phyloP scores from a whole-genome alignment of 352 stramenopile species.

The Phytophthora cactorum region DNA sequence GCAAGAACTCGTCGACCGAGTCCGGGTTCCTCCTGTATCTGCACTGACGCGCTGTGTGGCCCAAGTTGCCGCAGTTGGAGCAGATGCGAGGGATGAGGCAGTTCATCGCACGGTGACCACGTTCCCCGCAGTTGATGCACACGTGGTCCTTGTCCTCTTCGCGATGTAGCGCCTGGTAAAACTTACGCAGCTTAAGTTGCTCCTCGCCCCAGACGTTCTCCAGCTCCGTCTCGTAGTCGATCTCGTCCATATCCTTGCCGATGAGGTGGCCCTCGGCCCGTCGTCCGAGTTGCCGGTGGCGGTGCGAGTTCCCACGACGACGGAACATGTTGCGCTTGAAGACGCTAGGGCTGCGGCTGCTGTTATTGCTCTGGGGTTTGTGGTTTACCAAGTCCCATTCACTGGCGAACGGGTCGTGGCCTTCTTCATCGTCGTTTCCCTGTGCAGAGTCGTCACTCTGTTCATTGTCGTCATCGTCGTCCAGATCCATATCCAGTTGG shows the following conservation, averaged over 20 bases:
- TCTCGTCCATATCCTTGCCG: slow-evolving; percentile 44
- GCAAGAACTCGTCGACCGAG: slow-evolving; percentile 39
- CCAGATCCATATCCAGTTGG: slow-evolving; percentile 39
- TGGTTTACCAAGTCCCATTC: slow-evolving; percentile 7
- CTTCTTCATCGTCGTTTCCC: slow-evolving; percentile 14
- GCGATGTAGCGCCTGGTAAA: slow-evolving; percentile 63
- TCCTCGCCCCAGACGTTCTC: slow-evolving; percentile 48
- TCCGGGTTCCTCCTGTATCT: slow-evolving; percentile 35
- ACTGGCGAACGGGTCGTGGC: slow-evolving; percentile 5
- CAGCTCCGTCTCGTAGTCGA: slow-evolving; percentile 81
- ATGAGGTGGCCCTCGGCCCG: slow-evolving; percentile 21
- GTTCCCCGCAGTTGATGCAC: slow-evolving; percentile 82
- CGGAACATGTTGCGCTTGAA: slow-evolving; percentile 18
- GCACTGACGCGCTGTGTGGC: slow-evolving; percentile 62
- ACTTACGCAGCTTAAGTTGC: slow-evolving; percentile 62
- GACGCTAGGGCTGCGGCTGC: neutral
- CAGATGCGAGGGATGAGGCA: slow-evolving; percentile 81
- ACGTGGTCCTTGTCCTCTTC: slow-evolving; percentile 65
- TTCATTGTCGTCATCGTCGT: slow-evolving; percentile 14
- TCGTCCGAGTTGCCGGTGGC: slow-evolving; percentile 22
- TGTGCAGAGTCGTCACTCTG: slow-evolving; percentile 13
- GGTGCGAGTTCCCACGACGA: slow-evolving; percentile 16
- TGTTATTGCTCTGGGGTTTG: neutral
- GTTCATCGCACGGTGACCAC: slow-evolving; percentile 67
- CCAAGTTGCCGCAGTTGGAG: slow-evolving; percentile 78